Evolutionary conservation across 225 moss, liverwort and hornwort genomes (phyloP), one percentile per base, ranked within the genome.

Genomic region (Straminergon stramineum): DNA sequence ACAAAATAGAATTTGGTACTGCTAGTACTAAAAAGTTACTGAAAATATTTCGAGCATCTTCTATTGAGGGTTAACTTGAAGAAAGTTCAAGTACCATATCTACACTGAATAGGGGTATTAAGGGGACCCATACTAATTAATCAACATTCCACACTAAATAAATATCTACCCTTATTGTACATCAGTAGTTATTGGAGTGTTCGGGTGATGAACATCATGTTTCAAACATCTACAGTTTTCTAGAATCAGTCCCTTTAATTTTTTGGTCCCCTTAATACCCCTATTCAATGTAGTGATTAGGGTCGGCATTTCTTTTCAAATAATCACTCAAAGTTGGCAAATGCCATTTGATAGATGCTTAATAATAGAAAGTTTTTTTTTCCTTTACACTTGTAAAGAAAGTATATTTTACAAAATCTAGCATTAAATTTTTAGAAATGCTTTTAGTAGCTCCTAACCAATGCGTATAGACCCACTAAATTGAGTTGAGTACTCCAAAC

Each of bases 271-370:
- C n/a, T n/a, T n/a, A n/a, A n/a, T n/a, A n/a, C n/a, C n/a, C n/a
- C n/a, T n/a, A n/a, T n/a, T n/a, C n/a, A n/a, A n/a, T n/a, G n/a
- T n/a, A 3, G 1, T 51, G 0, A 1, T 75, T 0, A 32, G 0
- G 5, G 5, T 27, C 0, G 6, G 0, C 0, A 52, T 51, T 51
- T 76, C 21, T 0, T 52, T 5, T 0, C 0, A 0, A 13, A 32
- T 20, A 20, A 6, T 52, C 11, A 20, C 32, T 51, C 7, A 32
- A 75, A 75, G 30, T 51, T 75, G 2, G 2, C 0, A 76, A 32
- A 30, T 52, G 7, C 32, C 5, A 32, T 51, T 76, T 2, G 3
- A 52, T 21, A 31, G 31, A 75, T 20, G 20, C 0, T 75, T 31
- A 1, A 11, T 11, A 19, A 32, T 12, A 48, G 2, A 18, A 75